phyloP scores from a whole-genome alignment of 2,329 filamentous ascomycete species.

The Xylariaceae sp. region DNA sequence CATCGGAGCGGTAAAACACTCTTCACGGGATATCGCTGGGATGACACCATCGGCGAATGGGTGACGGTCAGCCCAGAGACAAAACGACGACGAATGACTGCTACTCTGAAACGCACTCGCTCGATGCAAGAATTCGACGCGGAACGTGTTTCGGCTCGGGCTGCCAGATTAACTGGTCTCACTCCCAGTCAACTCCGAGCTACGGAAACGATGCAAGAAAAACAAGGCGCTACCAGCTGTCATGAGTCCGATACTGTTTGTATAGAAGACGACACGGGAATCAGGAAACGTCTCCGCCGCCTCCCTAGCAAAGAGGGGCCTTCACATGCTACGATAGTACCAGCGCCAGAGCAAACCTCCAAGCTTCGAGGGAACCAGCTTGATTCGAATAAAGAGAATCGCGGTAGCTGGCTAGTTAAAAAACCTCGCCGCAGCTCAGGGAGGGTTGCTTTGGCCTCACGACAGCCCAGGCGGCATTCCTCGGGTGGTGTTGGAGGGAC shows the following conservation, averaged over 20 bases:
- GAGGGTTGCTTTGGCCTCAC: conserved; percentile 12
- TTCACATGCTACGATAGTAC: conserved; percentile 1
- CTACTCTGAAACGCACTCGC: conserved; percentile 19
- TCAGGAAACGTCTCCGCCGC: conserved; percentile 18
- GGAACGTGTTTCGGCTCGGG: background rate
- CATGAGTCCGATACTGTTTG: background rate
- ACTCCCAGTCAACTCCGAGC: conserved; percentile 4
- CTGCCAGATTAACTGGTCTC: background rate
- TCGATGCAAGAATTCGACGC: conserved; percentile 14
- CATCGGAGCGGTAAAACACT: conserved; percentile 12
- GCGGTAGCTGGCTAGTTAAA: conserved; percentile 9
- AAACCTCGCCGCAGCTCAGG: conserved; percentile 17
- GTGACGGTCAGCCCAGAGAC: conserved; percentile 42
- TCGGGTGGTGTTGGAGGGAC: conserved; percentile 3
- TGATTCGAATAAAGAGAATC: conserved; percentile 16
- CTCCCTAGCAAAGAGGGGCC: conserved; percentile 15
- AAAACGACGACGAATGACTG: conserved; percentile 15
- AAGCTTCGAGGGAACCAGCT: conserved; percentile 1
- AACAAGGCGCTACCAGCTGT: background rate
- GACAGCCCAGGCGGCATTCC: conserved; percentile 3
- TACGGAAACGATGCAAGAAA: conserved; percentile 12
- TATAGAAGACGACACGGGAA: conserved; percentile 5
- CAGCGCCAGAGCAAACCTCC: background rate
- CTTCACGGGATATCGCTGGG: conserved; percentile 42
- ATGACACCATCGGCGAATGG: conserved; percentile 53